Evolutionary conservation across 495 filamentous ascomycete species (phyloP), one percentile per base, ranked within the genome.

Genomic region (Hypoxylon lenormandii): DNA sequence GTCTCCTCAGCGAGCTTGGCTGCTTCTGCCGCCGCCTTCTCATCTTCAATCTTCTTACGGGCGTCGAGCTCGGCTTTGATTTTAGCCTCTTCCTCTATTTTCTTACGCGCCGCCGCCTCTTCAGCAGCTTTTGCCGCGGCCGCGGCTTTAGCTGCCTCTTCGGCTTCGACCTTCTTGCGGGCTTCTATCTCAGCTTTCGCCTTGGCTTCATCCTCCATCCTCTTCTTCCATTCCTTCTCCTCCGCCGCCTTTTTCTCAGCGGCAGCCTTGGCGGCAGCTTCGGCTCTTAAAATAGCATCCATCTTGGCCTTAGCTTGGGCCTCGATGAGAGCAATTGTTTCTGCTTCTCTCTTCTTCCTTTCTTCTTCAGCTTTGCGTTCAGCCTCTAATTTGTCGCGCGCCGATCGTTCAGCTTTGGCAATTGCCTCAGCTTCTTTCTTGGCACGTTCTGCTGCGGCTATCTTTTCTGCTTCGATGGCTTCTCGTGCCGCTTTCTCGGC

Each of bases 281-380:
- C 79, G 40, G 78, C 80, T 54, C 74, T 78, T 23, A 75, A 64
- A 8, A 70, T 74, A n/a, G 80, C 79, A 16, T 82, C 79, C n/a
- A 81, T 56, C 49, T 78, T 76, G 10, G 70, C 75, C 38, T 72
- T 73, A 37, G 79, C 76, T 22, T 76, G 76, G 0, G 79, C 80
- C 51, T 80, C 80, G 7, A 77, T 80, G 1, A 74, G 68, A n/a
- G 81, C 82, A 16, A 76, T 77, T 5, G 80, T 77, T 42, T 83
- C 80, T 3, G 84, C 83, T 36, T 86, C 85, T 42, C 75, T 81
- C 48, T 79, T 84, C 23, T 78, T 79, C 64, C 81, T 81, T 48
- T 88, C 86, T 5, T 83, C 85, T 28, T 81, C 81, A 43, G 81
- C 84, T 64, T 83, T 82, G 10, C 72, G 65, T 42, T 78, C 75